phyloP scores from a whole-genome alignment of 305 asterid species.

The Solanum hybrid region DNA sequence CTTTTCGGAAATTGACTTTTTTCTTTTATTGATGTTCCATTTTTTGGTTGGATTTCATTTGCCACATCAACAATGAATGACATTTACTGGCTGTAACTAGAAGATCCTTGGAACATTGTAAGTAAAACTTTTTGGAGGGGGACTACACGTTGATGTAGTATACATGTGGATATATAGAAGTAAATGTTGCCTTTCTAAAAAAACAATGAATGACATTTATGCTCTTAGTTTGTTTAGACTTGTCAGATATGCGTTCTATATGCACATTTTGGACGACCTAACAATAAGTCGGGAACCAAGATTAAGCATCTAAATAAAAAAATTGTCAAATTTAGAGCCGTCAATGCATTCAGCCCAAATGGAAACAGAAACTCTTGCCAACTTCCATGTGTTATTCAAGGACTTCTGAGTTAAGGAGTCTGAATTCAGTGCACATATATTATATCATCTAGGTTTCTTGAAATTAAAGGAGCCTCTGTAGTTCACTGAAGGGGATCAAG shows the following conservation, averaged over 20 bases:
- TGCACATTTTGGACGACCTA: background rate
- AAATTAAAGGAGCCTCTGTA: background rate
- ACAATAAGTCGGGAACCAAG: background rate
- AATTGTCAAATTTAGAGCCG: background rate
- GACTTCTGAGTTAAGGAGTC: background rate
- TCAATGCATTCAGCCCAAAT: background rate
- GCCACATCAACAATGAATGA: background rate
- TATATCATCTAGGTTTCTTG: background rate
- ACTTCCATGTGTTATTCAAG: background rate
- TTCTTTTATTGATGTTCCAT: background rate
- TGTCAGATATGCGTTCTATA: background rate
- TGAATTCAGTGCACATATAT: background rate
- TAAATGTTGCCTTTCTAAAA: background rate
- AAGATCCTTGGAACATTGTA: background rate
- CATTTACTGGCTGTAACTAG: background rate
- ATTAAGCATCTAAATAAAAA: background rate
- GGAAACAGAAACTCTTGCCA: background rate
- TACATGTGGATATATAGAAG: background rate
- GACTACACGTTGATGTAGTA: background rate
- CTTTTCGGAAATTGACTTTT: background rate
- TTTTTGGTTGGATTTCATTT: background rate
- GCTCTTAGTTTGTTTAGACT: background rate
- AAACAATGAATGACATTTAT: background rate
- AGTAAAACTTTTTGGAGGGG: background rate
- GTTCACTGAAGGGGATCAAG: background rate